These are phyloP conservation scores for Peronospora destructor DNA, from an alignment of 352 stramenopile species.

Conservation along the genomic window DNA sequence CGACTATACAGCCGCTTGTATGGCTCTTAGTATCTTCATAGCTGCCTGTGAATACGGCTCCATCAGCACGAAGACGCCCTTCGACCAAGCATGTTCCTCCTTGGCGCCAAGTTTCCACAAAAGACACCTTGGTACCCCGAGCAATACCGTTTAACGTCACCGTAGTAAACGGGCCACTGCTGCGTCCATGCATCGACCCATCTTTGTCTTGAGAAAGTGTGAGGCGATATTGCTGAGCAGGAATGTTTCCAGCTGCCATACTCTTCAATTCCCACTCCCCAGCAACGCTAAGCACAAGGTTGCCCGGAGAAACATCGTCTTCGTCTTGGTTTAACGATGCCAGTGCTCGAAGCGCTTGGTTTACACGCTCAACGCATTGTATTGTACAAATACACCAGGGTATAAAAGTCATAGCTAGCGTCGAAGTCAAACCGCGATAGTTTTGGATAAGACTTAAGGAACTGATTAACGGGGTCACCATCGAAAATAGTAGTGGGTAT, in stretches of 20 bases:
- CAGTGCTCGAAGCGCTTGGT: slow-evolving; percentile 38
- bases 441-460: slow-evolving; percentile 55
- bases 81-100: slow-evolving; percentile 83
- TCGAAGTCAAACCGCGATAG: slow-evolving; percentile 60
- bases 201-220: slow-evolving; percentile 60
- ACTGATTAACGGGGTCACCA: slow-evolving; percentile 63
- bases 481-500: slow-evolving; percentile 49
- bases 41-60: slow-evolving; percentile 58
- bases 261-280: slow-evolving; percentile 86
- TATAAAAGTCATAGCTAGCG: slow-evolving; percentile 66
- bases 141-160: slow-evolving; percentile 73
- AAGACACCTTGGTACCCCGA: slow-evolving; percentile 73
- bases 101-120: slow-evolving; percentile 83
- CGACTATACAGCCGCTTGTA: slow-evolving; percentile 76
- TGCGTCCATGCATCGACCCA: slow-evolving; percentile 59
- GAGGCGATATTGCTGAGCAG: slow-evolving; percentile 81
- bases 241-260: slow-evolving; percentile 81
- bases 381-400: slow-evolving; percentile 69
- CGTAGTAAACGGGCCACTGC: slow-evolving; percentile 74
- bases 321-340: slow-evolving; percentile 20
- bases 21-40: slow-evolving; percentile 87
- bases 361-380: slow-evolving; percentile 60
- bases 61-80: slow-evolving; percentile 66
- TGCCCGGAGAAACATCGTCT: slow-evolving; percentile 21
- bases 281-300: slow-evolving; percentile 56